A percentile compares a stretch with the other conserved stretches of the same genome.
Conservation (phyloP, 176 grass and related monocot genomes). For the Bonia amplexicaulis region DNA sequence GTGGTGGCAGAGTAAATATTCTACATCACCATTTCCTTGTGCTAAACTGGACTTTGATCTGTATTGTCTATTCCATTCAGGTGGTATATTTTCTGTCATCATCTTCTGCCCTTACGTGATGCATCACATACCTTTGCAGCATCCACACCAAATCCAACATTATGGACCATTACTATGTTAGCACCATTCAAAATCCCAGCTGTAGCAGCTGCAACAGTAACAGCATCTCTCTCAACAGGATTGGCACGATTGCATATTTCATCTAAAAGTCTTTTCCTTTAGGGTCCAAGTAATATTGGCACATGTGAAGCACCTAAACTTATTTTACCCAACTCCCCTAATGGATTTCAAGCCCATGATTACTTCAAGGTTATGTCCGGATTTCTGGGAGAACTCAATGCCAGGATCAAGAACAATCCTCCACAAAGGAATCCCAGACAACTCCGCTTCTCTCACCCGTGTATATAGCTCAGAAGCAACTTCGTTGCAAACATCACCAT, state of each 20-base stretch:
- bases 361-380: conserved; percentile 52
- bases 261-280: conserved; percentile 73
- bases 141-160: conserved; percentile 53
- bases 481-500: conserved; percentile 60
- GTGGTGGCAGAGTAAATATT: not conserved
- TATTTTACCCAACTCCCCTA: conserved; percentile 52
- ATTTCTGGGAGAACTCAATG: conserved; percentile 79
- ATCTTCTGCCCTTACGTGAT: conserved; percentile 20
- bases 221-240: conserved; percentile 67
- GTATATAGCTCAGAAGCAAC: conserved; percentile 70
- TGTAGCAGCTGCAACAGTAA: conserved; percentile 36
- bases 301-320: too few relatives aligned
- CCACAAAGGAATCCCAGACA: conserved; percentile 76
- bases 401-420: conserved; percentile 86
- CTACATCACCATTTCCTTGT: not conserved
- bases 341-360: conserved; percentile 50
- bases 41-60: conserved; percentile 6
- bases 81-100: not conserved
- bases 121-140: conserved; percentile 61
- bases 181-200: conserved; percentile 62
- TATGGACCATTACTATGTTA: conserved; percentile 82
- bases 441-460: conserved; percentile 49
- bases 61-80: not conserved
- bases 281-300: conserved; percentile 73
- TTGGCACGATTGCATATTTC: conserved; percentile 50